These are phyloP conservation scores for Puccinia horiana DNA, from an alignment of 1,284 basidiomycete species.

Conservation along the genomic window DNA sequence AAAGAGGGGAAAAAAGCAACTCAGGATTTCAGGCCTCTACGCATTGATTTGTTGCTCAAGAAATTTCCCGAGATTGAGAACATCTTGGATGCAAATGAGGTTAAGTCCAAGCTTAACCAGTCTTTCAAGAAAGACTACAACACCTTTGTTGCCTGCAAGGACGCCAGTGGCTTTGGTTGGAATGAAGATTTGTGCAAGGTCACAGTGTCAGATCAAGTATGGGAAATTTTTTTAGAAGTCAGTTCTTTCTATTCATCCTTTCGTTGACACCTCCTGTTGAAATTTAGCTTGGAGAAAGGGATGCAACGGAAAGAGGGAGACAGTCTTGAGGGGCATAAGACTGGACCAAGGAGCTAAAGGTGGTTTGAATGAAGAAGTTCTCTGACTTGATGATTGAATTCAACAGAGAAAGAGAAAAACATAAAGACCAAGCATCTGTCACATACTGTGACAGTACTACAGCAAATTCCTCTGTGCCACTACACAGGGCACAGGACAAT, in stretches of 20 bases:
- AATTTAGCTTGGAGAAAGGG: too few species aligned
- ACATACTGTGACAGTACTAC: too few species aligned
- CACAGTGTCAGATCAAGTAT: background rate
- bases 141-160: background rate
- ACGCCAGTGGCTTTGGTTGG: slow-evolving; percentile 11
- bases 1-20: background rate
- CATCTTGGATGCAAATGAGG: background rate
- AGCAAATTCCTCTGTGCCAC: too few species aligned
- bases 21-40: background rate
- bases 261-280: too few species aligned
- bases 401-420: too few species aligned
- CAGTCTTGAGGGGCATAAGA: too few species aligned
- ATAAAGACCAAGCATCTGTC: too few species aligned
- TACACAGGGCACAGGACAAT: too few species aligned
- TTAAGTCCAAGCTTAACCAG: background rate
- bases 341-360: too few species aligned
- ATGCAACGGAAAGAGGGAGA: too few species aligned
- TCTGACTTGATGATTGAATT: too few species aligned
- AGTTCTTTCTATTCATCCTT: background rate
- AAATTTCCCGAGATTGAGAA: background rate
- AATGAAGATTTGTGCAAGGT: background rate
- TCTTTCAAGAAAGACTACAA: background rate
- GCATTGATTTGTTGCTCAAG: background rate
- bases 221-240: background rate
- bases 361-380: too few species aligned